Percentiles rank a stretch among this genome's conserved stretches.
Conservation (phyloP, 768 basidiomycete species). For the Peribolospora baueri region DNA sequence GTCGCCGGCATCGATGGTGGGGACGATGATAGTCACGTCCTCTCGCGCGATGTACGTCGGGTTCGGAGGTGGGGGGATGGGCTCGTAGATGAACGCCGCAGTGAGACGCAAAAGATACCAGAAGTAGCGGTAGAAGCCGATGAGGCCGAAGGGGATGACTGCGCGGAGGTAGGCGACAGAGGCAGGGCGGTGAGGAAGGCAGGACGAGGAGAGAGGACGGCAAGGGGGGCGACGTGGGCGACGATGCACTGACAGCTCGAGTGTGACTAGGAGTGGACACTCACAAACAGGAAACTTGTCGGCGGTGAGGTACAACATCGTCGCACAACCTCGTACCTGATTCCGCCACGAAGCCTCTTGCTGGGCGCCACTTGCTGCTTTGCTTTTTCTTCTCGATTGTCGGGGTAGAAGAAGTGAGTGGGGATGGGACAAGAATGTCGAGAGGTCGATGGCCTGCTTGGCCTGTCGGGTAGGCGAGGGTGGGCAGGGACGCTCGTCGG, state of each 20-base stretch:
- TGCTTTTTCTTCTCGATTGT: neutral
- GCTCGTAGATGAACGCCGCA: slow-evolving; percentile 56
- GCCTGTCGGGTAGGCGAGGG: neutral
- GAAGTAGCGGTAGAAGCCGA: slow-evolving; percentile 79
- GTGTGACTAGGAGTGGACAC: slow-evolving; percentile 18
- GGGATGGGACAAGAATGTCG: no score
- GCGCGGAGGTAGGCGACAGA: slow-evolving; percentile 4
- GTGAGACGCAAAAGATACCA: slow-evolving; percentile 71
- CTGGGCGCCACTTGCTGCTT: neutral
- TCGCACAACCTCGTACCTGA: neutral
- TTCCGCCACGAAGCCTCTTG: neutral
- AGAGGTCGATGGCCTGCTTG: neutral
- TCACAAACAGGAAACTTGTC: slow-evolving; percentile 76
- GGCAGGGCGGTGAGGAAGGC: neutral
- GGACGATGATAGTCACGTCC: slow-evolving; percentile 89
- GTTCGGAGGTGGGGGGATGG: slow-evolving; percentile 70
- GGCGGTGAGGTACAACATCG: slow-evolving; percentile 69
- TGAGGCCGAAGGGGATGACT: slow-evolving; percentile 78
- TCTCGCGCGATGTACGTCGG: slow-evolving; percentile 73
- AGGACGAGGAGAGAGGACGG: neutral
- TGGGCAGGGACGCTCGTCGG: slow-evolving; percentile 10
- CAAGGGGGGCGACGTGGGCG: slow-evolving; percentile 1
- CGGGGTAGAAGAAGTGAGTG: no score
- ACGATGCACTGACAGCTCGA: neutral
- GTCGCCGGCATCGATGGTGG: slow-evolving; percentile 85